A percentile compares a stretch with the other conserved stretches of the same genome.
Conservation (phyloP, 495 filamentous ascomycete genomes). For the Trichodelitschia bisporula region DNA sequence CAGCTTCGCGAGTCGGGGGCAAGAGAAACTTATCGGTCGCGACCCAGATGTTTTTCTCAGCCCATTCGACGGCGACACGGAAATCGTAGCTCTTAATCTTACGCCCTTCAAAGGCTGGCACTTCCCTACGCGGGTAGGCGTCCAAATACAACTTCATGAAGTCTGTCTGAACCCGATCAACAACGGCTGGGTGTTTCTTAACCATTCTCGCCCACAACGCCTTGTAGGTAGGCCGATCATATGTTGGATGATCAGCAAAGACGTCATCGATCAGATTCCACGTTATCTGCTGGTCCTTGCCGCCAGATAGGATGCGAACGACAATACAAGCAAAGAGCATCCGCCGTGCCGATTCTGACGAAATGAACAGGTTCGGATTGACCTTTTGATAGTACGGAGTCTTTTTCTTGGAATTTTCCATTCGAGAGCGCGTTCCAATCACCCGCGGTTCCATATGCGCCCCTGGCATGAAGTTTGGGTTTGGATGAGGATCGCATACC, state of each 20-base stretch:
- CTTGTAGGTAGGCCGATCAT: slow-evolving; percentile 5
- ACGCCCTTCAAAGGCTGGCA: slow-evolving; percentile 48
- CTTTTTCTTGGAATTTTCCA: not conserved
- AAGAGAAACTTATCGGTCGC: slow-evolving; percentile 6
- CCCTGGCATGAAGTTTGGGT: not conserved
- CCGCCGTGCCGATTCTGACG: not conserved
- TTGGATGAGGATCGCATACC: not conserved
- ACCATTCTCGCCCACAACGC: slow-evolving; percentile 33
- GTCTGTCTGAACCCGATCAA: slow-evolving; percentile 44
- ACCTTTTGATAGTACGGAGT: too few species aligned
- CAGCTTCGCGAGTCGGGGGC: slow-evolving; percentile 24
- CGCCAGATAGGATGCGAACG: not conserved
- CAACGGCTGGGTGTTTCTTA: slow-evolving; percentile 5
- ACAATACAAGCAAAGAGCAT: not conserved
- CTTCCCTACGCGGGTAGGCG: slow-evolving; percentile 43
- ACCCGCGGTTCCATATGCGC: not conserved
- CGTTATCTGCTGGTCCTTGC: not conserved
- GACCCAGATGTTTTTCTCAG: slow-evolving; percentile 19
- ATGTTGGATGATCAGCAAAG: slow-evolving; percentile 1
- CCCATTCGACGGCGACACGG: slow-evolving; percentile 52
- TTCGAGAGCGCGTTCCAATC: not conserved
- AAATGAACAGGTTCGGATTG: too few species aligned
- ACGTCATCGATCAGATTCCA: not conserved
- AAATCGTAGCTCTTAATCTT: slow-evolving; percentile 55
- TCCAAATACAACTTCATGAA: slow-evolving; percentile 54